These are phyloP conservation scores for Phellopilus nigrolimitatus DNA, from an alignment of 1,284 basidiomycete species.

Conservation along the genomic window DNA sequence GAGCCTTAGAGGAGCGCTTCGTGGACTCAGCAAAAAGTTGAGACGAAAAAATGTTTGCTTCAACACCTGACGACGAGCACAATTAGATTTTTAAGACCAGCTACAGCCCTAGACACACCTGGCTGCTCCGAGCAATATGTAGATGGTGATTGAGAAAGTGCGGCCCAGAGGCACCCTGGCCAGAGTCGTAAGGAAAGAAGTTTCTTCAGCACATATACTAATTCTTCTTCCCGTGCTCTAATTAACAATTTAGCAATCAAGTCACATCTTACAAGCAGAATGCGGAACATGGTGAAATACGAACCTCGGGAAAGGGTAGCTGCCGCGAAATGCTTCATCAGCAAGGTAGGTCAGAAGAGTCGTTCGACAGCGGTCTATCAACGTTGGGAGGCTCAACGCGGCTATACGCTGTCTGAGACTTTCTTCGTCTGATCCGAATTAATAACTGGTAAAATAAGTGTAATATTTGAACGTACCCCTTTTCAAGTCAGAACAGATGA, in stretches of 20 bases:
- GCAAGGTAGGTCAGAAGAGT: conserved; percentile 73
- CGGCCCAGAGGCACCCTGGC: conserved; percentile 72
- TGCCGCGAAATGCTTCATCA: conserved; percentile 78
- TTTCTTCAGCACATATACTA: conserved; percentile 79
- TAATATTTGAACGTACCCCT: conserved; percentile 41
- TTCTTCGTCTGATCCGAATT: conserved; percentile 46
- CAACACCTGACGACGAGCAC: conserved; percentile 33
- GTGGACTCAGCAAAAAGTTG: conserved; percentile 61
- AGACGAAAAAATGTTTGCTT: conserved; percentile 41
- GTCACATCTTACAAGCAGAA: conserved; percentile 7
- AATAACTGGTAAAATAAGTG: not conserved
- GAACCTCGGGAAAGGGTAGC: conserved; percentile 80
- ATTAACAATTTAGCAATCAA: not conserved
- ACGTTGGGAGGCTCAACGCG: conserved; percentile 59
- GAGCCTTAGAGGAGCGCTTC: conserved; percentile 68
- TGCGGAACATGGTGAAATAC: conserved; percentile 18
- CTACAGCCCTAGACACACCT: conserved; percentile 32
- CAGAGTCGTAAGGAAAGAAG: conserved; percentile 66
- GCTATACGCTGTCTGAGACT: conserved; percentile 60
- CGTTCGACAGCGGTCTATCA: conserved; percentile 69
- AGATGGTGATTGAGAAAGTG: conserved; percentile 59
- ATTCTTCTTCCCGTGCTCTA: conserved; percentile 85
- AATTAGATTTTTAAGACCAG: conserved; percentile 12
- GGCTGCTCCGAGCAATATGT: conserved; percentile 49
- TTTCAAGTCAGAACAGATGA: conserved; percentile 63